A percentile compares a stretch with the other conserved stretches of the same genome.
phyloP scores from a whole-genome alignment of 768 basidiomycete species.

The Termitomyces sp. region DNA sequence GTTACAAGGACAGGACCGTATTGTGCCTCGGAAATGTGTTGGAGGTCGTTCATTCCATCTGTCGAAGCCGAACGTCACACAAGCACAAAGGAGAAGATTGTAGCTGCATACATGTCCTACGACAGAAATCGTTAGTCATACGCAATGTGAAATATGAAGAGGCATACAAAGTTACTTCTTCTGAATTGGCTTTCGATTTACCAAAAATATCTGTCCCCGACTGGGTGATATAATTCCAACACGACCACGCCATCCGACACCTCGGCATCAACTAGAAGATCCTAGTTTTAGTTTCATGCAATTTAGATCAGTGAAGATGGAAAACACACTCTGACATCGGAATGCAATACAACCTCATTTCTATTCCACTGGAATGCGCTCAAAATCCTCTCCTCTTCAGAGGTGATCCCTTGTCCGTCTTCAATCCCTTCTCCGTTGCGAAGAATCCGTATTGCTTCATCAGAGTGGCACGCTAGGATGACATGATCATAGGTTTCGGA shows the following conservation, averaged over 20 bases:
- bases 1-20: slow-evolving; percentile 68
- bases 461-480: slow-evolving; percentile 70
- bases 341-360: slow-evolving; percentile 66
- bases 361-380: slow-evolving; percentile 58
- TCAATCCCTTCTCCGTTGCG: slow-evolving; percentile 33
- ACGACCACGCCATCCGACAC: slow-evolving; percentile 58
- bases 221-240: slow-evolving; percentile 74
- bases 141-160: not conserved
- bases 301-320: not conserved
- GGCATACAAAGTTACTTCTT: slow-evolving; percentile 58
- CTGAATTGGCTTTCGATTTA: slow-evolving; percentile 29
- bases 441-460: slow-evolving; percentile 50
- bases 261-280: slow-evolving; percentile 59
- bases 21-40: slow-evolving; percentile 49
- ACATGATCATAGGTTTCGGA: slow-evolving; percentile 58
- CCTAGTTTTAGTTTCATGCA: not conserved
- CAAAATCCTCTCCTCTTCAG: slow-evolving; percentile 51
- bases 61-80: not conserved
- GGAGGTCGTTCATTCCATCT: slow-evolving; percentile 77
- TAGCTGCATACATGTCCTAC: slow-evolving; percentile 37
- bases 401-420: slow-evolving; percentile 28
- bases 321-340: slow-evolving; percentile 49
- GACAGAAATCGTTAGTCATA: not conserved
- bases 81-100: not conserved
- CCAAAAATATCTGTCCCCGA: slow-evolving; percentile 30